These are phyloP conservation scores for Calonectria henricotiae DNA, from an alignment of 2,329 filamentous ascomycete species.

Conservation along the genomic window DNA sequence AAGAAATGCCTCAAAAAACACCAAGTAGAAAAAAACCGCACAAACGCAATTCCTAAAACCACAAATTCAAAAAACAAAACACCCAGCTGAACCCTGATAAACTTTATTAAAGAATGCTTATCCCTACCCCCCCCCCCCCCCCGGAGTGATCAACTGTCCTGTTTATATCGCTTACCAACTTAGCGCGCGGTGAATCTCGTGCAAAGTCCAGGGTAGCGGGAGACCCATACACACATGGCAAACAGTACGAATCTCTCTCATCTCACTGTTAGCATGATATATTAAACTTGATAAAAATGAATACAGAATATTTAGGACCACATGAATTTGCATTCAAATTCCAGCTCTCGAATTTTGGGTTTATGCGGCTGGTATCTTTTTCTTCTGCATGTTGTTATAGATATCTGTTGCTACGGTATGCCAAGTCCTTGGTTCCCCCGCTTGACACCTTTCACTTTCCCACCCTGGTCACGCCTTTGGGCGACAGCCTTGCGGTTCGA, in stretches of 20 bases:
- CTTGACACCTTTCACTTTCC: not conserved
- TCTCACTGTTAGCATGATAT: not conserved
- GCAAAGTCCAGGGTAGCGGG: not conserved
- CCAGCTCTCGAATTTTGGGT: too few species aligned
- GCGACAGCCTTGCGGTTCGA: slow-evolving; percentile 2
- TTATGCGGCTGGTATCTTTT: too few species aligned
- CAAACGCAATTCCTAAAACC: too few species aligned
- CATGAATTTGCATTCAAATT: too few species aligned
- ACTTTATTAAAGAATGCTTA: not conserved
- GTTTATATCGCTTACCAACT: not conserved
- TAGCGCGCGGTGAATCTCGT: not conserved
- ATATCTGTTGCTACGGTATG: too few species aligned
- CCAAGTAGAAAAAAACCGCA: not conserved
- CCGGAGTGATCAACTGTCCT: not conserved
- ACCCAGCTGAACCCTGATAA: not conserved
- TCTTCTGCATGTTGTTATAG: too few species aligned
- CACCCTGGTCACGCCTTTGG: not conserved
- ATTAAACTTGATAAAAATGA: too few species aligned
- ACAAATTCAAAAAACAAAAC: not conserved
- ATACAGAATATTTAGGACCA: too few species aligned
- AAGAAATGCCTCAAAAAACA: not conserved
- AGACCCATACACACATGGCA: not conserved
- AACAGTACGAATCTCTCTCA: too few species aligned
- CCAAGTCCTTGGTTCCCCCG: too few species aligned
- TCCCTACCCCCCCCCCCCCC: not conserved